phyloP scores from a whole-genome alignment of 2,329 filamentous ascomycete genomes.

The Trichoderma atroviride region DNA sequence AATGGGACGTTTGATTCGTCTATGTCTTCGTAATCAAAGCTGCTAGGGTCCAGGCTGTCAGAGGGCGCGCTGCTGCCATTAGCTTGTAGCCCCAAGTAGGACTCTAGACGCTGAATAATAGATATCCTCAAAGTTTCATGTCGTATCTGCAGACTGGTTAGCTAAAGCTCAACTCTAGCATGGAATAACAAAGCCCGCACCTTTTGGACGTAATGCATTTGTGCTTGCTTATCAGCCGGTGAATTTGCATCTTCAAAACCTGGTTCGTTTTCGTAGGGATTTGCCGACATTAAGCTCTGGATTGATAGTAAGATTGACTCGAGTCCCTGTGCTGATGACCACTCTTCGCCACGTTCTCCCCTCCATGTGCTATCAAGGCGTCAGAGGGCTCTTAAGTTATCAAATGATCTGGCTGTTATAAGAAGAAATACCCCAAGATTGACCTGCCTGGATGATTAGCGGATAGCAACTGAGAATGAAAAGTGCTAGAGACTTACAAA shows the following conservation, averaged over 20 bases:
- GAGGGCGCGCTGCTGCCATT: slow-evolving; percentile 44
- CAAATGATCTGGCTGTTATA: background rate
- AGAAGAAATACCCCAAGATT: slow-evolving; percentile 73
- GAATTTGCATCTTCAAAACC: slow-evolving; percentile 80
- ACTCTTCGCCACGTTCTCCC: slow-evolving; percentile 86
- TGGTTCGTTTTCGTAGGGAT: slow-evolving; percentile 95
- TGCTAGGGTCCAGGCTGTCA: slow-evolving; percentile 37
- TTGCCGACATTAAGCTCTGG: slow-evolving; percentile 90
- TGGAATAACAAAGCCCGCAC: slow-evolving; percentile 37
- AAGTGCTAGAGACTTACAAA: slow-evolving; percentile 61
- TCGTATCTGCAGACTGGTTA: slow-evolving; percentile 63
- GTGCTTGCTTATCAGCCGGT: slow-evolving; percentile 69
- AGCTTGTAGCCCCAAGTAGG: slow-evolving; percentile 67
- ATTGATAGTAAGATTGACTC: slow-evolving; percentile 95
- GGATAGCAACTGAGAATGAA: background rate
- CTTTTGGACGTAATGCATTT: slow-evolving; percentile 78
- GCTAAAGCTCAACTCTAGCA: background rate
- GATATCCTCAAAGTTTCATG: slow-evolving; percentile 88
- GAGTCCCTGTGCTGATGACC: slow-evolving; percentile 93
- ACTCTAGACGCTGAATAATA: slow-evolving; percentile 82
- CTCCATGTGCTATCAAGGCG: slow-evolving; percentile 76
- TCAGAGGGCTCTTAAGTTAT: slow-evolving; percentile 11
- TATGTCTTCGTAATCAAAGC: slow-evolving; percentile 49
- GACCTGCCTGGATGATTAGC: slow-evolving; percentile 57
- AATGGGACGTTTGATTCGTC: slow-evolving; percentile 63